Evolutionary conservation across 2,329 filamentous ascomycete species (phyloP), one percentile per base, ranked within the genome.

Genomic region (Pseudogymnoascus sp.): DNA sequence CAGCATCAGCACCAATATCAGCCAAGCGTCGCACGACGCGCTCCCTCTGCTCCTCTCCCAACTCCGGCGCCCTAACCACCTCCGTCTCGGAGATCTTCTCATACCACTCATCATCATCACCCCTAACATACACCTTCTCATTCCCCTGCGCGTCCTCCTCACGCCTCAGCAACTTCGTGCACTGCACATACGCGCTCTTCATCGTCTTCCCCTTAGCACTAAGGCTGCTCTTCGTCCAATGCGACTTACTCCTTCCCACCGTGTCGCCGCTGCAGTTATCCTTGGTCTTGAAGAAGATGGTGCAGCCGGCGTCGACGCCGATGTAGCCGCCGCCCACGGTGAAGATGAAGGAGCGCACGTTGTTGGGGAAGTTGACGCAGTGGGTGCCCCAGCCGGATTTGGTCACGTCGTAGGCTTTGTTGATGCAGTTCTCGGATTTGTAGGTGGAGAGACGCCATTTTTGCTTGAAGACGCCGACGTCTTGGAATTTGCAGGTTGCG

Each of bases 321-420:
- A 51, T 4, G 25, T 51, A 51, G 42, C 42, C 42, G 13, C 42
- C 42, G 4, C 42, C 42, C 7, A 51, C 42, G 1, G 42, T 51
- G 13, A 51, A 51, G 42, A 51, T 51, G 42, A 51, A 51, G 25
- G 42, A 51, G 25, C 42, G 42, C 12, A 51, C 42, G 17, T 51
- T 51, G 42, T 51, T 51, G 25, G 42, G 42, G 25, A 51, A 51
- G 42, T 51, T 51, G 42, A 51, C 25, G 42, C 42, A 51, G 42
- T 51, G 42, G 1, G 7, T 5, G 25, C 42, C 42, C 42, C 42
- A 51, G 2, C 42, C 42, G 13, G 42, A 51, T 7, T 51, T 51
- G 6, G 42, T 51, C 25, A 51, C 42, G 25, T 51, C 42, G 42
- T 51, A 51, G 42, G 13, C 42, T 29, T 51, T 51, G 42, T 51